phyloP scores from a whole-genome alignment of 2,329 filamentous ascomycete genomes.

The Paecilomyces niveus region DNA sequence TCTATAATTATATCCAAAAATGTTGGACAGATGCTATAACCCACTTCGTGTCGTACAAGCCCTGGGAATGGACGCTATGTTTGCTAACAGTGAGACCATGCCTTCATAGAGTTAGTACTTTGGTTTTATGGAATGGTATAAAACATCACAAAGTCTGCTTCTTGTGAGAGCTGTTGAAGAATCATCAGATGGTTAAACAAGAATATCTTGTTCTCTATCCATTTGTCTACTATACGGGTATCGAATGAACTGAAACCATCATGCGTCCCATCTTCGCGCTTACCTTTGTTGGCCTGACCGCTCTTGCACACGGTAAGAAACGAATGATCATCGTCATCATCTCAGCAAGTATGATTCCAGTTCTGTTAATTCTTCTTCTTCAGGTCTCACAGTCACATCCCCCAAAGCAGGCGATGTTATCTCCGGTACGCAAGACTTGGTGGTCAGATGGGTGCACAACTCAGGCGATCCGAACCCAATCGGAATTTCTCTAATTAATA shows the following conservation, averaged over 20 bases:
- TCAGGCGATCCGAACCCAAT: not conserved
- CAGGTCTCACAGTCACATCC: not conserved
- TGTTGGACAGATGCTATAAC: not conserved
- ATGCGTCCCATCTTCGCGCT: not conserved
- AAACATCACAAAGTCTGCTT: not conserved
- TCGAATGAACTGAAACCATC: not conserved
- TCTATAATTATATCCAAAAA: not conserved
- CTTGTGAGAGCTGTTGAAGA: not conserved
- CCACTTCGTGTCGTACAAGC: not conserved
- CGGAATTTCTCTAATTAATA: not conserved
- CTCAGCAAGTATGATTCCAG: not conserved
- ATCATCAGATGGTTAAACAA: not conserved
- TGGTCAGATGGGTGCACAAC: not conserved
- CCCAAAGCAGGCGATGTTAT: not conserved
- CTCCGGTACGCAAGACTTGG: not conserved
- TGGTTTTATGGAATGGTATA: not conserved
- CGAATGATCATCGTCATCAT: not conserved
- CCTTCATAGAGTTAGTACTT: not conserved
- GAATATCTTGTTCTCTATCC: not conserved
- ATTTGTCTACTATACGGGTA: not conserved
- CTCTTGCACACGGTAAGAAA: not conserved
- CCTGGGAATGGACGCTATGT: not conserved
- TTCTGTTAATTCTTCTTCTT: not conserved
- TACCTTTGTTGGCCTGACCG: not conserved
- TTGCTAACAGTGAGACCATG: not conserved